These are phyloP conservation scores for Tolypocladium ophioglossoides DNA, from an alignment of 2,329 filamentous ascomycete species.

Conservation along the genomic window DNA sequence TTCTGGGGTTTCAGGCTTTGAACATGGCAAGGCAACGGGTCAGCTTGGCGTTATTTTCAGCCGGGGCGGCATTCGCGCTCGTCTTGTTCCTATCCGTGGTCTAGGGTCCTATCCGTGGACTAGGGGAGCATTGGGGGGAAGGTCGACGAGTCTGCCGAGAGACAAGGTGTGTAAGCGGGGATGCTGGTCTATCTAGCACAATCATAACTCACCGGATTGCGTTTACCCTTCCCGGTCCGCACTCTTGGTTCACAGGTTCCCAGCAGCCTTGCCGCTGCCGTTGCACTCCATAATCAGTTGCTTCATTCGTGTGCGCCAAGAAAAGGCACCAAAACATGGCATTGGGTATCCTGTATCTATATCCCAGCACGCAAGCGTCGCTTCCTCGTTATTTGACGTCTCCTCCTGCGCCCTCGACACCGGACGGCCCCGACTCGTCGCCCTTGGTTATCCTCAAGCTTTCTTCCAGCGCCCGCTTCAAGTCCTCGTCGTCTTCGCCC, in stretches of 20 bases:
- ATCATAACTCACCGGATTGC: not conserved
- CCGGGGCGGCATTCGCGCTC: not conserved
- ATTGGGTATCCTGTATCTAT: constrained; percentile 1
- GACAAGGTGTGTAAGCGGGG: not conserved
- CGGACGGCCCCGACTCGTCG: constrained; percentile 14
- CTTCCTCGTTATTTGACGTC: not conserved
- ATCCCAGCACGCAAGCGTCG: not conserved
- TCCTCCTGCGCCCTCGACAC: not conserved
- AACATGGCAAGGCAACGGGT: not conserved
- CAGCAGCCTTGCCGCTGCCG: not conserved
- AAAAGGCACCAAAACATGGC: not conserved
- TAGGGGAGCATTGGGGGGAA: not conserved
- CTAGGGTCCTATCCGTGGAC: too few relatives aligned
- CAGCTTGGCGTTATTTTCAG: not conserved
- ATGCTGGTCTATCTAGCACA: not conserved
- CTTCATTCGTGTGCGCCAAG: not conserved
- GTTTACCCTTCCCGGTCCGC: not conserved
- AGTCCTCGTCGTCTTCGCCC: constrained; percentile 42
- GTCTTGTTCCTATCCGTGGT: too few relatives aligned
- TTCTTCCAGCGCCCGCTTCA: constrained; percentile 42
- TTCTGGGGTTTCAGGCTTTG: not conserved
- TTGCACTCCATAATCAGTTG: too few relatives aligned
- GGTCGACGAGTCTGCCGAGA: not conserved
- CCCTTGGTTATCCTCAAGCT: constrained; percentile 35
- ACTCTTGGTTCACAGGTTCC: not conserved